Conservation (phyloP, 1,284 basidiomycete species). For the Athelia sp. region DNA sequence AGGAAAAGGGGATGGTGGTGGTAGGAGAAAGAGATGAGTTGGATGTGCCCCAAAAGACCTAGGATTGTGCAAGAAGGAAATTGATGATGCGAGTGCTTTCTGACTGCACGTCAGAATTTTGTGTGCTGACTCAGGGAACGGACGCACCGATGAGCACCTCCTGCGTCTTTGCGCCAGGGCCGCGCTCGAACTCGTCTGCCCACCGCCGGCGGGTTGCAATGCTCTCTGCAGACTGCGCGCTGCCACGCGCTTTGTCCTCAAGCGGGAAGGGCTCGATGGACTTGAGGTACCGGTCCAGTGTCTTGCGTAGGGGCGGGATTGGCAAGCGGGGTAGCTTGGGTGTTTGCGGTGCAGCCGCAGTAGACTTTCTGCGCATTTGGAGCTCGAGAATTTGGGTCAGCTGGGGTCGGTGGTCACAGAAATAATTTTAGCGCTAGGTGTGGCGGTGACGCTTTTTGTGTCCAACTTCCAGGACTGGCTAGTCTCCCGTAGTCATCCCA, state of each 20-base stretch:
- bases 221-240: constrained; percentile 90
- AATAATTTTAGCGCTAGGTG: no score
- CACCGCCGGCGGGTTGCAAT: constrained; percentile 70
- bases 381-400: constrained; percentile 51
- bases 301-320: constrained; percentile 75
- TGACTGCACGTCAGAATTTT: background rate
- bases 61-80: no score
- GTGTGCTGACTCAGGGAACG: constrained; percentile 1
- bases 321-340: constrained; percentile 45
- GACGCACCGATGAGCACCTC: constrained; percentile 73
- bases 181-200: constrained; percentile 71
- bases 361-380: constrained; percentile 88
- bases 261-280: constrained; percentile 79
- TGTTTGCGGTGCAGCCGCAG: constrained; percentile 49
- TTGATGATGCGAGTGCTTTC: constrained; percentile 11
- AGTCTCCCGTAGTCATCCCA: no score
- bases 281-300: constrained; percentile 76
- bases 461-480: no score
- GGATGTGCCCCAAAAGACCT: no score
- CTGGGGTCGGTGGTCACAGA: constrained; percentile 33
- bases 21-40: no score
- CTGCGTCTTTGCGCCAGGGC: constrained; percentile 72
- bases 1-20: no score
- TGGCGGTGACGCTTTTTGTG: no score
- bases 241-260: constrained; percentile 69